A percentile compares a stretch with the other conserved stretches of the same genome.
Evolutionary conservation across 495 filamentous ascomycete species (phyloP).

Genomic region (Pyrenula aspistea): DNA sequence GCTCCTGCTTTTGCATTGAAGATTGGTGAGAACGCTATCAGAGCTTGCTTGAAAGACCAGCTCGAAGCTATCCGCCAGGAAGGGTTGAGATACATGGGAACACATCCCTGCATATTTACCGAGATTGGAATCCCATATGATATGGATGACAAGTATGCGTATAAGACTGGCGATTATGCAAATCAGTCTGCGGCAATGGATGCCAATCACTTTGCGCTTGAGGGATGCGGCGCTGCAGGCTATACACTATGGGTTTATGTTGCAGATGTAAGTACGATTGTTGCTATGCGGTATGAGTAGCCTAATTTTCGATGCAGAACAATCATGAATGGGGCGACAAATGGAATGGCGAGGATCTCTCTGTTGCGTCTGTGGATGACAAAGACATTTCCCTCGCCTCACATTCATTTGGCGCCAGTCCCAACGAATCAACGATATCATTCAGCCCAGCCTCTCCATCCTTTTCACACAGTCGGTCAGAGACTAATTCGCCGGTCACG

Average conservation of each 20-base stretch:
- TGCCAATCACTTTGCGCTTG: constrained; percentile 88
- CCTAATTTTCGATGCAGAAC: constrained; percentile 38
- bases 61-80: constrained; percentile 79
- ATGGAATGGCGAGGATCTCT: constrained; percentile 97
- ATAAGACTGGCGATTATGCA: constrained; percentile 91
- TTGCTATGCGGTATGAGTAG: not conserved
- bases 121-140: constrained; percentile 98
- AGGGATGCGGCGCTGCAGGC: constrained; percentile 67
- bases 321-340: constrained; percentile 83
- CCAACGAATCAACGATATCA: constrained; percentile 18
- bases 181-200: constrained; percentile 93
- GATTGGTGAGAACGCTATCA: constrained; percentile 86
- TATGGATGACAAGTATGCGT: constrained; percentile 93
- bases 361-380: constrained; percentile 78
- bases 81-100: constrained; percentile 80
- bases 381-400: constrained; percentile 41
- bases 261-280: constrained; percentile 38
- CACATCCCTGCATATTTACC: constrained; percentile 80
- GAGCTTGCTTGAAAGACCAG: constrained; percentile 88
- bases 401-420: constrained; percentile 8
- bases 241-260: constrained; percentile 87
- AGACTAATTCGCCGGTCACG: constrained; percentile 42
- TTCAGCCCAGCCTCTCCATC: constrained; percentile 41
- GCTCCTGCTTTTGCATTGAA: constrained; percentile 84
- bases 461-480: constrained; percentile 46